Conservation (phyloP, 2,329 filamentous ascomycete genomes). For the Epicoccum sorghinum region DNA sequence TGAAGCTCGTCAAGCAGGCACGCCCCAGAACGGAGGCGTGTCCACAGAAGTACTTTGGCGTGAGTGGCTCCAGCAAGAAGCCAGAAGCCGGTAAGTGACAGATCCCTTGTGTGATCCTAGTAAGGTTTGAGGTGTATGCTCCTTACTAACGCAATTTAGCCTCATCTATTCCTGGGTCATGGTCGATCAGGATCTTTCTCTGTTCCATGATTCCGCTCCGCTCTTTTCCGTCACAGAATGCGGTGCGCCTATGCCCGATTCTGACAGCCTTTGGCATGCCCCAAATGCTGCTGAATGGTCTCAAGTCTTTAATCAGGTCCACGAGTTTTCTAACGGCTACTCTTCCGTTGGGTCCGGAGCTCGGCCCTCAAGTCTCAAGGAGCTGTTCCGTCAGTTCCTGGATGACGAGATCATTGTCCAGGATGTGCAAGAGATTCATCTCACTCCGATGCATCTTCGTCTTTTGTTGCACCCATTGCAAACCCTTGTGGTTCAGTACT, state of each 20-base stretch:
- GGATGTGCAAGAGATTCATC: slow-evolving; percentile 52
- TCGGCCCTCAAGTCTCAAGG: slow-evolving; percentile 64
- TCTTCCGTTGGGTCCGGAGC: slow-evolving; percentile 61
- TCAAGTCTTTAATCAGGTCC: slow-evolving; percentile 63
- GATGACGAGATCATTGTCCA: slow-evolving; percentile 65
- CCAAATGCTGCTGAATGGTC: slow-evolving; percentile 66
- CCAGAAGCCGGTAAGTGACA: slow-evolving; percentile 62
- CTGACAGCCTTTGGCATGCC: slow-evolving; percentile 69
- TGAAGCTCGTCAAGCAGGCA: slow-evolving; percentile 57
- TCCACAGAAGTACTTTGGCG: slow-evolving; percentile 63
- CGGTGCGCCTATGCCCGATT: slow-evolving; percentile 66
- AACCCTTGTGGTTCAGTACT: slow-evolving; percentile 67
- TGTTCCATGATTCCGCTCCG: slow-evolving; percentile 48
- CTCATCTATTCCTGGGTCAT: slow-evolving; percentile 78
- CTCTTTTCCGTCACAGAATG: slow-evolving; percentile 71
- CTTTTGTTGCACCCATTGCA: slow-evolving; percentile 73
- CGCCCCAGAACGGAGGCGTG: slow-evolving; percentile 52
- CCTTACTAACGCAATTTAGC: slow-evolving; percentile 49
- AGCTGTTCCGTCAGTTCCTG: slow-evolving; percentile 71
- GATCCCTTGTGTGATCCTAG: slow-evolving; percentile 18
- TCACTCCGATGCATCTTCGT: slow-evolving; percentile 66
- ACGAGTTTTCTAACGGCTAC: slow-evolving; percentile 60
- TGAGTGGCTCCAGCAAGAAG: slow-evolving; percentile 69
- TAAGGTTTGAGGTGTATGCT: slow-evolving; percentile 28
- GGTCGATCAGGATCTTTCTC: slow-evolving; percentile 68